A percentile compares a stretch with the other conserved stretches of the same genome.
Evolutionary conservation across 768 basidiomycete genomes (phyloP).

Genomic region (Russula griseocarnosa): DNA sequence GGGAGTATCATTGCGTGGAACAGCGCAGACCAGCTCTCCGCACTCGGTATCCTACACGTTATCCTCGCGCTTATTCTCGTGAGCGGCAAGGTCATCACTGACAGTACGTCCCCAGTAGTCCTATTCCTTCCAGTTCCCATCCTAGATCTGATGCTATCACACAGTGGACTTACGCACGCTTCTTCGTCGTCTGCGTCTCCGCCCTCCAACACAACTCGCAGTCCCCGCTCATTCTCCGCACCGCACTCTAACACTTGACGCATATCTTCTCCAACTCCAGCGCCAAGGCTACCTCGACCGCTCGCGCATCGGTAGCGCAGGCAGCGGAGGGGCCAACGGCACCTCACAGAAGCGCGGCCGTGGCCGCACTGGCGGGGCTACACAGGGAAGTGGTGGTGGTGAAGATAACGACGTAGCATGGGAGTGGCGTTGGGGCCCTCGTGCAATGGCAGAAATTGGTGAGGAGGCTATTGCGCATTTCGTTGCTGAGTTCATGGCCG

Average conservation of each 20-base stretch:
- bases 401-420: conserved; percentile 37
- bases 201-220: conserved; percentile 45
- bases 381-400: conserved; percentile 25
- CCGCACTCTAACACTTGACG: conserved; percentile 54
- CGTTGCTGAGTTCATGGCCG: conserved; percentile 76
- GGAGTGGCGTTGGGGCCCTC: conserved; percentile 23
- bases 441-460: conserved; percentile 78
- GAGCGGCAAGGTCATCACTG: conserved; percentile 66
- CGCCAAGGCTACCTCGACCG: conserved; percentile 80
- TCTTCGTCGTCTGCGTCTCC: conserved; percentile 66
- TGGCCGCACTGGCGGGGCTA: conserved; percentile 38
- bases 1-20: conserved; percentile 77
- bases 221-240: conserved; percentile 50
- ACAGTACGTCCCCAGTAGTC: conserved; percentile 50
- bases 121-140: not conserved
- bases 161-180: conserved; percentile 69
- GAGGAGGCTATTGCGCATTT: conserved; percentile 73
- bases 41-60: conserved; percentile 72
- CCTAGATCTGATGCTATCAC: not conserved
- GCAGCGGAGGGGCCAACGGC: conserved; percentile 36
- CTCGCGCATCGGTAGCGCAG: conserved; percentile 44
- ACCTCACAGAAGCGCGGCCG: conserved; percentile 50
- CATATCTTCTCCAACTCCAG: conserved; percentile 58
- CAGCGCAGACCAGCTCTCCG: conserved; percentile 58
- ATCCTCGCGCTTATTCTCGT: conserved; percentile 83